Conservation (phyloP, 1,139 yeast species). For the Debaryomyces nepalensis region DNA sequence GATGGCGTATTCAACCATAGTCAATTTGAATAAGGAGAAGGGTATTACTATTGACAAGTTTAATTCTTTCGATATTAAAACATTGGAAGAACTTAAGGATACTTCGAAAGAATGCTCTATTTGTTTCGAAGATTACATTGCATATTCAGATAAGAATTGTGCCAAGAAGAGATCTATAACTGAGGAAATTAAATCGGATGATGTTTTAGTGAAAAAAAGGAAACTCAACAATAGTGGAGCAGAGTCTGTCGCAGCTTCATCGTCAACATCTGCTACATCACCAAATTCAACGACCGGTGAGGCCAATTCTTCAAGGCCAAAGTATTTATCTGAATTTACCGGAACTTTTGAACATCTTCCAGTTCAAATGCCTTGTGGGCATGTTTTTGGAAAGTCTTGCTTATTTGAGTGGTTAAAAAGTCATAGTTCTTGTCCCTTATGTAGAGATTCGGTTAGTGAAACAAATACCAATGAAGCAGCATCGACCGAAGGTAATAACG, state of each 20-base stretch:
- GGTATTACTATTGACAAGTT: slow-evolving; percentile 61
- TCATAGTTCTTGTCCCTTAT: slow-evolving; percentile 78
- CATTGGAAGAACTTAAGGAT: slow-evolving; percentile 32
- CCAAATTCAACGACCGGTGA: background rate
- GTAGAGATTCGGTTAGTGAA: slow-evolving; percentile 60
- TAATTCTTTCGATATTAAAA: slow-evolving; percentile 48
- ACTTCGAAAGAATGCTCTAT: slow-evolving; percentile 58
- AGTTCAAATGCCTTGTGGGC: slow-evolving; percentile 78
- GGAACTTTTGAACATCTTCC: slow-evolving; percentile 61
- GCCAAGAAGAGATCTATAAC: slow-evolving; percentile 13
- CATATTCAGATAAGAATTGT: slow-evolving; percentile 18
- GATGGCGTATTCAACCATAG: slow-evolving; percentile 66
- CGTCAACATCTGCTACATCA: background rate
- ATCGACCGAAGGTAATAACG: background rate
- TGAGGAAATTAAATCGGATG: slow-evolving; percentile 22
- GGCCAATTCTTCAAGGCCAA: slow-evolving; percentile 4
- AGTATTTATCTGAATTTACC: slow-evolving; percentile 31
- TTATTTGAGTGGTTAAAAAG: slow-evolving; percentile 73
- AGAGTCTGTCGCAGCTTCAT: background rate
- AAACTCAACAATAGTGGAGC: slow-evolving; percentile 11
- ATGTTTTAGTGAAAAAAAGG: slow-evolving; percentile 20
- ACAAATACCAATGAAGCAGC: slow-evolving; percentile 5
- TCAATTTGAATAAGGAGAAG: slow-evolving; percentile 44
- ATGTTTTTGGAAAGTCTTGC: slow-evolving; percentile 76
- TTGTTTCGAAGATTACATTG: slow-evolving; percentile 58